These are phyloP conservation scores for Agaricus subrufescens DNA, from an alignment of 768 basidiomycete genomes.

Conservation along the genomic window DNA sequence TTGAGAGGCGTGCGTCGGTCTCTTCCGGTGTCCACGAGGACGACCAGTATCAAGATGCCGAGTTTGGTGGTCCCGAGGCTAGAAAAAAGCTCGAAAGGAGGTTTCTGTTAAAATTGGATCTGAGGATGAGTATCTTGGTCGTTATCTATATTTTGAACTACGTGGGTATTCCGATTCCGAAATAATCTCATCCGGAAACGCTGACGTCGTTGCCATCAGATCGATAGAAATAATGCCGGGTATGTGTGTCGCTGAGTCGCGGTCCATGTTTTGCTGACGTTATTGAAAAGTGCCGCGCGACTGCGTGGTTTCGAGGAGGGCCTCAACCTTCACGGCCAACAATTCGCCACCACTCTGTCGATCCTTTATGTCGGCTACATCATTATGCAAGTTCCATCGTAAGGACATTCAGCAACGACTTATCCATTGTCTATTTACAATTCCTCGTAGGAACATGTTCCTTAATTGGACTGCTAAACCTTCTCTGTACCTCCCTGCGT, in stretches of 20 bases:
- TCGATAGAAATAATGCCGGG: constrained; percentile 77
- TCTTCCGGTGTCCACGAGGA: not conserved
- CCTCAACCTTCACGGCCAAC: constrained; percentile 52
- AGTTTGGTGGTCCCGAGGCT: constrained; percentile 44
- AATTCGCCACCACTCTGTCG: constrained; percentile 66
- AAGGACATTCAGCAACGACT: constrained; percentile 19
- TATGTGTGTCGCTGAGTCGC: constrained; percentile 23
- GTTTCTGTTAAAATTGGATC: constrained; percentile 51
- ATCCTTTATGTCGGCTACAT: constrained; percentile 73
- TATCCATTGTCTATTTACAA: not conserved
- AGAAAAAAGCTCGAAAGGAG: constrained; percentile 46
- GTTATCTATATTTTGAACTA: constrained; percentile 50
- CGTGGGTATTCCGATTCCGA: constrained; percentile 18
- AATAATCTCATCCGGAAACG: constrained; percentile 2
- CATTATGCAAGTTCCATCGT: constrained; percentile 79
- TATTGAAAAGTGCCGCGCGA: constrained; percentile 54
- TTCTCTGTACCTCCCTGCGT: constrained; percentile 60
- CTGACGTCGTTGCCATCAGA: constrained; percentile 27
- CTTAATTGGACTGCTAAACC: constrained; percentile 65
- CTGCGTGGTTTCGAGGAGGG: constrained; percentile 69
- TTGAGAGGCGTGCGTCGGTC: constrained; percentile 3
- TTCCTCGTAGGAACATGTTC: constrained; percentile 61
- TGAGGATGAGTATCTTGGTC: constrained; percentile 50
- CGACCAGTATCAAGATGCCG: constrained; percentile 27
- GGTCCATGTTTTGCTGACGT: not conserved